Base-by-base conservation (phyloP, 1,139 yeast species). In the Nakaseomyces nivariensis region DNA sequence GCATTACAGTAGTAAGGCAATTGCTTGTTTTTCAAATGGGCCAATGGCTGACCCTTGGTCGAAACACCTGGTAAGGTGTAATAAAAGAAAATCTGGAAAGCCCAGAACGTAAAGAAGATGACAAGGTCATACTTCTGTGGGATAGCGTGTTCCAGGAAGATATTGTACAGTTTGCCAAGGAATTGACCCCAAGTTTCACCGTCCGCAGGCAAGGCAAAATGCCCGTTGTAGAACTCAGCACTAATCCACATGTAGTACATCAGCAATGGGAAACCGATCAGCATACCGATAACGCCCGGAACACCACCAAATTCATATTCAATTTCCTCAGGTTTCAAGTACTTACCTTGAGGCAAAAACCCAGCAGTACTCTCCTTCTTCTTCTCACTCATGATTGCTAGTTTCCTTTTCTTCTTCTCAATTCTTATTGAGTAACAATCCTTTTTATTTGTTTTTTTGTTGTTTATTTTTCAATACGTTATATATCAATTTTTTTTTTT, bases 171-270 rank as follows among this genome's bases (percentile, higher is more conserved):
- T 31, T 67, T 67, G 13, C 49, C 43, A 1, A 74, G 48, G 59
- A 90, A 89, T 2, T 77, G 77, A 0, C 51, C 46, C 77, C 82
- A 75, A 1, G 82, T 56, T 67, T 90, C 84, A 46, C 72, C 82
- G 1, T 67, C 72, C 0, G 67, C 62, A 2, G 96, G 97, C 68
- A 75, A 71, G 26, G 96, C 88, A 37, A 88, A 76, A 46, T 72
- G 66, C 3, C 96, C 95, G 54, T 72, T 72, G 67, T 88, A 86
- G 68, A 84, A 88, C 57, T 79, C 77, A 53, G 94, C 92, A 63
- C 90, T 78, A 52, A 90, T 81, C 95, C 96, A 92, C 92, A 92
- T 84, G 71, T 92, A 92, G 77, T 85, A 87, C 98, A 92, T 92
- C 63, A 92, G 74, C 48, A 83, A 65, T 5, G 98, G 98, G 72